Percentiles rank a stretch among this genome's conserved stretches.
Evolutionary conservation across 2,329 filamentous ascomycete genomes (phyloP).

Genomic region (Uncinocarpus reesii): DNA sequence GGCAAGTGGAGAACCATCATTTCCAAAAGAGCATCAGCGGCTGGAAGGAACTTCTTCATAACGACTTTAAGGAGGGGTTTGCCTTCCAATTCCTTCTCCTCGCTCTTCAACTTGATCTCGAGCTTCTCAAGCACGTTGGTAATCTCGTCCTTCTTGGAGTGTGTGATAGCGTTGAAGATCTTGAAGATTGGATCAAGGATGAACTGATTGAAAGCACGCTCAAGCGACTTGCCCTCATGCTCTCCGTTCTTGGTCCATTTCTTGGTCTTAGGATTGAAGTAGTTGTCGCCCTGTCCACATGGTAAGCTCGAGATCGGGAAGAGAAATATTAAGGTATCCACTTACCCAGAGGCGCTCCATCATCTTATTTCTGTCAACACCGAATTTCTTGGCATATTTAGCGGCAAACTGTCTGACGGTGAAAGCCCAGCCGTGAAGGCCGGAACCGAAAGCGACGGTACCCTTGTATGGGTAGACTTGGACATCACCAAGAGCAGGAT

Average conservation of each 20-base stretch:
- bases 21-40: constrained; percentile 94
- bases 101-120: constrained; percentile 73
- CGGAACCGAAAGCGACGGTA: constrained; percentile 97
- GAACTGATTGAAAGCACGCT: constrained; percentile 99
- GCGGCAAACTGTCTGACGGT: constrained; percentile 94
- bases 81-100: constrained; percentile 90
- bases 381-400: constrained; percentile 98
- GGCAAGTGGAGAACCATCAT: constrained; percentile 99
- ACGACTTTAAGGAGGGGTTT: constrained; percentile 96
- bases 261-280: constrained; percentile 99
- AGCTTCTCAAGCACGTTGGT: constrained; percentile 79
- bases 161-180: constrained; percentile 93
- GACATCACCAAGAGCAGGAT: constrained; percentile 93
- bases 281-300: constrained; percentile 69
- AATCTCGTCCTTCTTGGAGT: constrained; percentile 96
- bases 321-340: constrained; percentile 10
- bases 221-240: constrained; percentile 75
- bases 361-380: constrained; percentile 99
- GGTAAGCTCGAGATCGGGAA: not conserved
- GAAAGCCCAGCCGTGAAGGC: constrained; percentile 99
- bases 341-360: constrained; percentile 98
- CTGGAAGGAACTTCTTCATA: constrained; percentile 98
- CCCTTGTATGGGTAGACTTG: constrained; percentile 97
- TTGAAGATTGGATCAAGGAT: constrained; percentile 99
- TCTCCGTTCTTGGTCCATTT: constrained; percentile 92